phyloP scores from a whole-genome alignment of 2,329 filamentous ascomycete species.

The Diaporthe amygdali region DNA sequence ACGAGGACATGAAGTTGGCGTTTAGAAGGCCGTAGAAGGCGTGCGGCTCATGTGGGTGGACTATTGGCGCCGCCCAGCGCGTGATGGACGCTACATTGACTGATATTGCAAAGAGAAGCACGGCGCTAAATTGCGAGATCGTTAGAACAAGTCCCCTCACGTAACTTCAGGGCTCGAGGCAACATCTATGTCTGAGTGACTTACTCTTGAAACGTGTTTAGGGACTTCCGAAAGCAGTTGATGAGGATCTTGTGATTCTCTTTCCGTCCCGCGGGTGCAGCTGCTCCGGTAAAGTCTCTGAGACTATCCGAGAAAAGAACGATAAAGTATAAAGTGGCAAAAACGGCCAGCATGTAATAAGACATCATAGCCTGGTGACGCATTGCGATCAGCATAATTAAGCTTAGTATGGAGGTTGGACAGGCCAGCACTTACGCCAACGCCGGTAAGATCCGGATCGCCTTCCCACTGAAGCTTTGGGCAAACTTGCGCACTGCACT shows the following conservation, averaged over 20 bases:
- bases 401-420: too few relatives aligned
- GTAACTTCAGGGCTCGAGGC: background rate
- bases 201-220: constrained; percentile 5
- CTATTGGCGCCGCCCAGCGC: constrained; percentile 12
- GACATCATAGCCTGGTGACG: constrained; percentile 18
- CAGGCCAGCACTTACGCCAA: constrained; percentile 13
- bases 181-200: background rate
- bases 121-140: background rate
- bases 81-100: constrained; percentile 23
- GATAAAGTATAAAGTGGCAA: constrained; percentile 24
- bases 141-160: background rate
- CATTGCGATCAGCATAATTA: background rate
- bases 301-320: constrained; percentile 12
- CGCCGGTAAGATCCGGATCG: constrained; percentile 22
- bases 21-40: constrained; percentile 22
- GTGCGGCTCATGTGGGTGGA: constrained; percentile 21
- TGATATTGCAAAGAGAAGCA: constrained; percentile 24
- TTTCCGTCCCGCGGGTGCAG: background rate
- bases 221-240: constrained; percentile 2
- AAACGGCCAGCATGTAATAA: constrained; percentile 23
- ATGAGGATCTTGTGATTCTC: background rate
- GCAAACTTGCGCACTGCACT: constrained; percentile 23
- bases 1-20: constrained; percentile 21
- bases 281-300: constrained; percentile 7
- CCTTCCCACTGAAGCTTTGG: constrained; percentile 22